Conservation (phyloP, 805 yeast species). For the Starmera pachycereana region DNA sequence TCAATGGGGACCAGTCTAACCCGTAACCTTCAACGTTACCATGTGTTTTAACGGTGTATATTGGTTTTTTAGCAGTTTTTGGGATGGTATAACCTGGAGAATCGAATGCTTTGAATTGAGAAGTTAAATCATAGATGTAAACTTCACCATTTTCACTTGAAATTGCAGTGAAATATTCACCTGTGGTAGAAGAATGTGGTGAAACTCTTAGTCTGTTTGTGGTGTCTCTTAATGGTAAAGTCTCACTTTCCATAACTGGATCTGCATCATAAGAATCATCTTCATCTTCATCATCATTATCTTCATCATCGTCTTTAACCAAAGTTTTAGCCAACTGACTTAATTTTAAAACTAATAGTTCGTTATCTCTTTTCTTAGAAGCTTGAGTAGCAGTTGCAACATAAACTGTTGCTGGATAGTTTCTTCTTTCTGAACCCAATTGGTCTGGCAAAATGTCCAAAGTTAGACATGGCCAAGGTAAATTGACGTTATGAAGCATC, state of each 20-base stretch:
- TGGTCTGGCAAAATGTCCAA: slow-evolving; percentile 81
- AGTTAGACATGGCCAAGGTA: slow-evolving; percentile 97
- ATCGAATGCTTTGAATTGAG: slow-evolving; percentile 76
- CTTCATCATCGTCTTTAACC: slow-evolving; percentile 74
- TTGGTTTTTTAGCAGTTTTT: slow-evolving; percentile 66
- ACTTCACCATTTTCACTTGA: slow-evolving; percentile 90
- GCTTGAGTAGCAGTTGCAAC: slow-evolving; percentile 94
- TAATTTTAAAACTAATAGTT: slow-evolving; percentile 73
- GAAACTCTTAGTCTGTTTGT: slow-evolving; percentile 83
- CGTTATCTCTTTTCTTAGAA: slow-evolving; percentile 75
- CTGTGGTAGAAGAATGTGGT: slow-evolving; percentile 63
- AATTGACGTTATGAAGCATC: slow-evolving; percentile 87
- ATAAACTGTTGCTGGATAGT: slow-evolving; percentile 79
- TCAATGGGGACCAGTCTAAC: slow-evolving; percentile 89
- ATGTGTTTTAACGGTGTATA: slow-evolving; percentile 73
- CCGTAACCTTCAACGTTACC: slow-evolving; percentile 98
- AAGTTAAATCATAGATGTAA: slow-evolving; percentile 66
- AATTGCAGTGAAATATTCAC: slow-evolving; percentile 80
- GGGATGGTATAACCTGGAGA: slow-evolving; percentile 80
- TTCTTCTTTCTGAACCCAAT: slow-evolving; percentile 80
- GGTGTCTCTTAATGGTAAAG: slow-evolving; percentile 67
- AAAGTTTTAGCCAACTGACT: slow-evolving; percentile 77
- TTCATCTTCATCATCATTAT: slow-evolving; percentile 62
- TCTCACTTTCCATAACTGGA: slow-evolving; percentile 81
- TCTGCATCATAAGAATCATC: slow-evolving; percentile 65